phyloP scores from a whole-genome alignment of 2,329 filamentous ascomycete genomes.

The Akanthomyces dipterigenus region DNA sequence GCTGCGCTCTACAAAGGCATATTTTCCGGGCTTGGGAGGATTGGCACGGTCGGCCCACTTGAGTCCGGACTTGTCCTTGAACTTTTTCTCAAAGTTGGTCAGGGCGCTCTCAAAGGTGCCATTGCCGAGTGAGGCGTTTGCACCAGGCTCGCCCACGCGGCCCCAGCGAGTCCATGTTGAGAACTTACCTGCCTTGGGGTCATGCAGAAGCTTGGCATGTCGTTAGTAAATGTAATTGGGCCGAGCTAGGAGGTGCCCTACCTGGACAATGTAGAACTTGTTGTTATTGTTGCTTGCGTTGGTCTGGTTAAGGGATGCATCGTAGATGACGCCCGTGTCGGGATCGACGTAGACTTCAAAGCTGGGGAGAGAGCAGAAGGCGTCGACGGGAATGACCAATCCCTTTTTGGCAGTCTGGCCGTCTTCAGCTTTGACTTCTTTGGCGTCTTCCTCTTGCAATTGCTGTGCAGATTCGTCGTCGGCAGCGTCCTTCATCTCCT shows the following conservation, averaged over 20 bases:
- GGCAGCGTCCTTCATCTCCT: constrained; percentile 20
- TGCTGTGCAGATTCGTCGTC: constrained; percentile 28
- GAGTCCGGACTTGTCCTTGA: constrained; percentile 55
- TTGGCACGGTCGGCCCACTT: constrained; percentile 46
- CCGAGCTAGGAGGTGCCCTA: constrained; percentile 25
- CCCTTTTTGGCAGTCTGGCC: constrained; percentile 41
- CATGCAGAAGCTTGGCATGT: constrained; percentile 34
- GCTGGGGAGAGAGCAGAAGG: constrained; percentile 29
- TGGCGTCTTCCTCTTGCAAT: constrained; percentile 22
- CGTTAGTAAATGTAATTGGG: not conserved
- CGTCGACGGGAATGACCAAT: constrained; percentile 45
- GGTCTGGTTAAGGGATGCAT: constrained; percentile 74
- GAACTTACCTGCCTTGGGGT: constrained; percentile 32
- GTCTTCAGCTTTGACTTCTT: constrained; percentile 30
- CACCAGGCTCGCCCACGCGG: constrained; percentile 59
- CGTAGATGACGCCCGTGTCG: constrained; percentile 58
- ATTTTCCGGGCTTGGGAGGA: constrained; percentile 59
- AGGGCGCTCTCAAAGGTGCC: constrained; percentile 38
- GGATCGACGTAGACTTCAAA: constrained; percentile 60
- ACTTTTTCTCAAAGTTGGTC: constrained; percentile 51
- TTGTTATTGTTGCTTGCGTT: constrained; percentile 68
- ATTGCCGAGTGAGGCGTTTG: constrained; percentile 36
- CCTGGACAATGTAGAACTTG: constrained; percentile 74
- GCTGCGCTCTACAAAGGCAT: constrained; percentile 72
- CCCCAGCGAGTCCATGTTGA: constrained; percentile 75